Base-by-base conservation (phyloP, 805 yeast genomes). In the Kodamaea lidongshanica region DNA sequence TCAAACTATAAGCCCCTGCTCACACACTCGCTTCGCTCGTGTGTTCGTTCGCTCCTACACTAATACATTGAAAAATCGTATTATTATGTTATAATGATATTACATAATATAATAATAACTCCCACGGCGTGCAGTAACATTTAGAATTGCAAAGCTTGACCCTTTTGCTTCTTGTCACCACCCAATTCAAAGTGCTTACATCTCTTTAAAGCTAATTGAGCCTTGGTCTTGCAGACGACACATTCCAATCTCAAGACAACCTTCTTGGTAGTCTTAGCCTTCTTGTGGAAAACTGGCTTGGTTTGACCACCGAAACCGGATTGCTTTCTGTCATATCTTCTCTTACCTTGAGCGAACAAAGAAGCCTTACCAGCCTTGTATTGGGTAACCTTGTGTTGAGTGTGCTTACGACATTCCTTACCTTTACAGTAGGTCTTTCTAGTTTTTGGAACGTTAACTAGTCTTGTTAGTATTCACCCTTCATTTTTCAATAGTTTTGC, bases 261-360 rank as follows among this genome's bases (percentile, higher is more conserved):
- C 84, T 92, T 92, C 87, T 92, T 92, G 79, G 98, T 92, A 57
- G 97, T 92, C 87, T 92, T 92, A 61, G 98, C 98, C 74, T 92
- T 92, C 85, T 92, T 92, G 84, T 87, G 97, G 96, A 92, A 92
- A 74, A 92, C 82, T 67, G 80, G 98, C 79, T 87, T 92, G 74
- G 98, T 92, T 78, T 92, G 99, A 85, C 99, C 99, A 85, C 99
- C 99, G 76, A 79, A 92, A 87, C 98, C 98, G 61, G 83, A 67
- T 78, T 92, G 98, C 75, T 92, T 92, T 76, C 99, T 95, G 89
- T 92, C 98, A 78, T 92, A 92, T 79, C 99, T 88, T 80, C 99
- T 87, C 89, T 94, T 92, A 82, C 99, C 99, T 77, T 92, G 97
- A 57, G 97, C 96, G 66, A 79, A 87, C 61, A 88, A 80, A 50